Base-by-base conservation (phyloP, 2,329 filamentous ascomycete genomes). In the Blastomyces percursus region DNA sequence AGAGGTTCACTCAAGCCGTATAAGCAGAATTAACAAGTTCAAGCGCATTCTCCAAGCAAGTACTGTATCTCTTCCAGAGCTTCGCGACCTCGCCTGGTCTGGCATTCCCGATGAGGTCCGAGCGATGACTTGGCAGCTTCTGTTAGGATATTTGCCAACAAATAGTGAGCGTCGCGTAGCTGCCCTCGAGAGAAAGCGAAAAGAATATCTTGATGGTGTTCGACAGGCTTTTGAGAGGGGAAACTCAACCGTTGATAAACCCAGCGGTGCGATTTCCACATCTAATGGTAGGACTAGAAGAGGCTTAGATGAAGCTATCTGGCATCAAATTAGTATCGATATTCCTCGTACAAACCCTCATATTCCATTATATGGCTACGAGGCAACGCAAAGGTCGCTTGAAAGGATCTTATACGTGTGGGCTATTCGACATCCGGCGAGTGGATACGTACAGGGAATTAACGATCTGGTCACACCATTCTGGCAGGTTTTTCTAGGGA, bases 321-420 rank as follows among this genome's bases (percentile, higher is more conserved):
- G 94, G 94, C 94, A 99, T 78, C 94, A 99, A 73, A 97, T 99
- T 76, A 96, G 91, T 75, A 99, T 99, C 71, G 94, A 99, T 72
- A 90, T 97, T 27, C 94, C 94, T 2, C 86, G 94, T 59, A 99
- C 94, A 3, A 97, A 96, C 72, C 94, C 94, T 12, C 94, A 97
- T 75, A 87, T 99, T 61, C 90, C 95, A 69, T 82, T 99, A 0
- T 99, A 99, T 76, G 85, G 90, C 67, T 97, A 96, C 72, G 93
- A 97, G 75, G 93, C 93, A 4, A 99, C 95, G 0, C 94, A 99
- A 73, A 82, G 92, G 61, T 96, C 91, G 0, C 79, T 99, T 16
- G 95, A 99, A 75, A 86, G 93, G 58, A 97, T 99, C 68, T 77
- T 99, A 24, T 99, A 99, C 73, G 85, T 99, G 1, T 99, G 94